These are phyloP conservation scores for Trametes maxima DNA, from an alignment of 768 basidiomycete species.

Conservation along the genomic window DNA sequence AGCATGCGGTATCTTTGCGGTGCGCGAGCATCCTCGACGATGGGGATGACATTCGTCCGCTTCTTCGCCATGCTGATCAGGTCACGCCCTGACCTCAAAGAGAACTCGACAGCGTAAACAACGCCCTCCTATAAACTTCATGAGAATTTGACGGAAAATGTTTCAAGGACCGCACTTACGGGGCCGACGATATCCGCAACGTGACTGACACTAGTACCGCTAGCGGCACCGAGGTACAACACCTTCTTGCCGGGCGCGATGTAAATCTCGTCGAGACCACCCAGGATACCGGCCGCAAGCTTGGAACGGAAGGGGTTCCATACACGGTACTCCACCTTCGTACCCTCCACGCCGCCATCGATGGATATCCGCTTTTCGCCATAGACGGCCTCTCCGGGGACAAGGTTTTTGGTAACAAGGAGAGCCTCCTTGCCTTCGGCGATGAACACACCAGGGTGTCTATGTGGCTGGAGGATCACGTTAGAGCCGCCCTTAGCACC, in stretches of 20 bases:
- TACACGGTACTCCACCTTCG: constrained; percentile 95
- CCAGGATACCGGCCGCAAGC: constrained; percentile 94
- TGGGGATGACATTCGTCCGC: constrained; percentile 98
- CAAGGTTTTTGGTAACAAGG: constrained; percentile 96
- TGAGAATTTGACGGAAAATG: not conserved
- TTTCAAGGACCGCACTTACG: constrained; percentile 46
- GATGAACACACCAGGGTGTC: constrained; percentile 93
- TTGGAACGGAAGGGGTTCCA: constrained; percentile 99
- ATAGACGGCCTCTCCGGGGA: constrained; percentile 96
- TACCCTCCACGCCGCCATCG: constrained; percentile 71
- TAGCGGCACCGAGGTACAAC: constrained; percentile 95
- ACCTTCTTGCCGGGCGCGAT: constrained; percentile 95
- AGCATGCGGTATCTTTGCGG: constrained; percentile 99
- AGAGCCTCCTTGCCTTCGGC: constrained; percentile 97
- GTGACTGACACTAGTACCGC: constrained; percentile 97
- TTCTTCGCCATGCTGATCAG: constrained; percentile 99
- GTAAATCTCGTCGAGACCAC: constrained; percentile 92
- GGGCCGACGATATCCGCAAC: constrained; percentile 99
- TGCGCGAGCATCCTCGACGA: constrained; percentile 95
- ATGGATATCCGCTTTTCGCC: constrained; percentile 97
- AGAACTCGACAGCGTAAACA: constrained; percentile 99
- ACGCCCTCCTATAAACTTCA: constrained; percentile 71
- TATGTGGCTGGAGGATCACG: constrained; percentile 92
- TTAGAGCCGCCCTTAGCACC: constrained; percentile 83
- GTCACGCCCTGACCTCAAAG: constrained; percentile 93